Evolutionary conservation across 2,329 filamentous ascomycete species (phyloP), one percentile per base, ranked within the genome.

Genomic region (Pseudogymnoascus verrucosus): DNA sequence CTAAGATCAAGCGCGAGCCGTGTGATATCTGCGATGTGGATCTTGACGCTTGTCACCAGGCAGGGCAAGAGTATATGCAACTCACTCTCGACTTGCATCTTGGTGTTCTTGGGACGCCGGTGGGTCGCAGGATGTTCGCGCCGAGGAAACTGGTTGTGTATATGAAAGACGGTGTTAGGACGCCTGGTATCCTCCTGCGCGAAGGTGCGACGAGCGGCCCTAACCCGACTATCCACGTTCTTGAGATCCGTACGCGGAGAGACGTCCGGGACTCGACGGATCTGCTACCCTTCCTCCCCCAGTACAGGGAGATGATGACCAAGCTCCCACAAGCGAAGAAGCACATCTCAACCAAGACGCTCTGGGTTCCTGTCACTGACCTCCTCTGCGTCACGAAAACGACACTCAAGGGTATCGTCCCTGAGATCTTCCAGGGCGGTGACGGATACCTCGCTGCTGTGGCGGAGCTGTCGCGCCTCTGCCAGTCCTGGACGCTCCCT

Each of bases 381-480:
- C 79, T 99, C 14, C 92, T 98, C 73, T 93, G 89, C 70, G 80
- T 99, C 64, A 96, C 93, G 0, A 83, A 84, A 66, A 90, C 87
- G 10, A 72, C 84, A 6, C 78, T 82, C 42, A 83, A 81, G 68
- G 82, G 80, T n/a, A 79, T 86, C 19, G 69, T 87, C 2, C 84
- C 85, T 0, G 82, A 85, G 2, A 82, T 85, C 23, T 86, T 85
- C 69, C 74, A 81, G 42, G 78, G 78, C 1, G 80, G 80, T 12
- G 83, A 85, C 0, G 75, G 68, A 2, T 76, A 78, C 62, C 69
- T 74, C 4, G 76, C 75, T 64, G 90, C 89, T 1, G 87, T 89
- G 67, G 85, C 87, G 44, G 84, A 88, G 64, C 80, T 98, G 36
- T 76, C 84, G 14, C 81, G 84, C 23, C 78, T 93, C 14, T 92